Evolutionary conservation across 352 stramenopile species (phyloP).

Genomic region (Globisporangium spiculum): DNA sequence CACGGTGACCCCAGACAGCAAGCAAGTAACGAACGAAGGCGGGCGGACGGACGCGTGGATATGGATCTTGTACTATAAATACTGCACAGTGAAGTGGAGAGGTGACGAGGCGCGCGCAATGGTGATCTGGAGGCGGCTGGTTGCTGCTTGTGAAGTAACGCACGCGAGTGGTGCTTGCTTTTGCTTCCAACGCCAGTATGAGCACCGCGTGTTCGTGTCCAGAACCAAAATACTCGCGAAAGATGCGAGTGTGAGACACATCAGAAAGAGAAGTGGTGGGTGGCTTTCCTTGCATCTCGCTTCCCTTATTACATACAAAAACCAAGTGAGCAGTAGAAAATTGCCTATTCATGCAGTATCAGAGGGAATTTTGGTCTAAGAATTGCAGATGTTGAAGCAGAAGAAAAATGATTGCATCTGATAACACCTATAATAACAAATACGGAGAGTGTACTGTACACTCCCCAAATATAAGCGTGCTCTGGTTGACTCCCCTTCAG

Average conservation of each 20-base stretch:
- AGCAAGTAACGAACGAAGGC: neutral
- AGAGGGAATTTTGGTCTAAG: no score
- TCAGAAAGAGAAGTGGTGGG: neutral
- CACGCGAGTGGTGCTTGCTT: no score
- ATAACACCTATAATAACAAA: neutral
- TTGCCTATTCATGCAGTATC: no score
- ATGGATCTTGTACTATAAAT: constrained; percentile 1
- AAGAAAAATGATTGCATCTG: neutral
- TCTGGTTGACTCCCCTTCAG: neutral
- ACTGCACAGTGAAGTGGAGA: neutral
- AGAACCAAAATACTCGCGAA: neutral
- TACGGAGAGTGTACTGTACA: neutral
- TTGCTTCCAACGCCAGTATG: no score
- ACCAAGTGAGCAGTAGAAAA: neutral
- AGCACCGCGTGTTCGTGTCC: neutral
- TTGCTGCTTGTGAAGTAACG: neutral
- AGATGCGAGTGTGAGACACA: neutral
- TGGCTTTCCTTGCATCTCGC: neutral
- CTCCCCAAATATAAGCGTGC: neutral
- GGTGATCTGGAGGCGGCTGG: no score
- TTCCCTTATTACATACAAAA: neutral
- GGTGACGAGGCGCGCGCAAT: neutral
- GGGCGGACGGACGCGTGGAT: neutral
- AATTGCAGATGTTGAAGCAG: neutral
- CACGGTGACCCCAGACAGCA: neutral